Evolutionary conservation across 495 filamentous ascomycete species (phyloP).

Genomic region (Neohortaea acidophila): DNA sequence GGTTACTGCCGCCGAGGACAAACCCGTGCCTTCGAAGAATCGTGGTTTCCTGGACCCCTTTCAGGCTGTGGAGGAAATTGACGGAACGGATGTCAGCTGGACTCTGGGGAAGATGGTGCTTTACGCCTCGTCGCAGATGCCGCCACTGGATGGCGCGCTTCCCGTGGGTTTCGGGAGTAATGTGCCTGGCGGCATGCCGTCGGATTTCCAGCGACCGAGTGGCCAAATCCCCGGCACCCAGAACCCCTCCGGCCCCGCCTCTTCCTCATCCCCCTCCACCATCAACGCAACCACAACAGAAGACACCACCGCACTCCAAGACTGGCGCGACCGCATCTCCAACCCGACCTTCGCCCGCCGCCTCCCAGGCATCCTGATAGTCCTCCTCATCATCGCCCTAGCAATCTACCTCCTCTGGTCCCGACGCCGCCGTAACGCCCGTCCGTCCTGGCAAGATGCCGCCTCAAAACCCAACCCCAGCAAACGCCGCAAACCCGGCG

Average conservation of each 20-base stretch:
- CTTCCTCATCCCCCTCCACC: neutral
- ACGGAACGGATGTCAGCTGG: slow-evolving; percentile 92
- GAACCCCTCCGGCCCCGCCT: slow-evolving; percentile 28
- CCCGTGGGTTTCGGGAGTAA: slow-evolving; percentile 92
- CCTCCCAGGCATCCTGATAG: slow-evolving; percentile 58
- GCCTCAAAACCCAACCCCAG: slow-evolving; percentile 39
- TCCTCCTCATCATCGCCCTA: slow-evolving; percentile 56
- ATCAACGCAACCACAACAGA: too few species aligned
- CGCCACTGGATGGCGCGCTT: slow-evolving; percentile 39
- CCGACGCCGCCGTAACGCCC: slow-evolving; percentile 51
- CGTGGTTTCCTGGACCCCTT: slow-evolving; percentile 81
- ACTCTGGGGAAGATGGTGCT: slow-evolving; percentile 96
- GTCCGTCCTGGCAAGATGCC: too few species aligned
- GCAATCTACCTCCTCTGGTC: slow-evolving; percentile 50
- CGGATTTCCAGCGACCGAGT: slow-evolving; percentile 79
- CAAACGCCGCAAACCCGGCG: slow-evolving; percentile 34
- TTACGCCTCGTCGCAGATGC: slow-evolving; percentile 81
- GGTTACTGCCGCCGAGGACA: slow-evolving; percentile 52
- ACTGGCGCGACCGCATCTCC: slow-evolving; percentile 62
- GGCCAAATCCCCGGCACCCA: slow-evolving; percentile 23
- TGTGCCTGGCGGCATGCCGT: slow-evolving; percentile 39
- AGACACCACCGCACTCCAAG: slow-evolving; percentile 39
- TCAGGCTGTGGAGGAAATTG: slow-evolving; percentile 84
- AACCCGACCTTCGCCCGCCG: slow-evolving; percentile 44
- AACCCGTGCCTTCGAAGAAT: too few species aligned